Evolutionary conservation across 106 monocot species (phyloP).

Genomic region (Allium fistulosum): DNA sequence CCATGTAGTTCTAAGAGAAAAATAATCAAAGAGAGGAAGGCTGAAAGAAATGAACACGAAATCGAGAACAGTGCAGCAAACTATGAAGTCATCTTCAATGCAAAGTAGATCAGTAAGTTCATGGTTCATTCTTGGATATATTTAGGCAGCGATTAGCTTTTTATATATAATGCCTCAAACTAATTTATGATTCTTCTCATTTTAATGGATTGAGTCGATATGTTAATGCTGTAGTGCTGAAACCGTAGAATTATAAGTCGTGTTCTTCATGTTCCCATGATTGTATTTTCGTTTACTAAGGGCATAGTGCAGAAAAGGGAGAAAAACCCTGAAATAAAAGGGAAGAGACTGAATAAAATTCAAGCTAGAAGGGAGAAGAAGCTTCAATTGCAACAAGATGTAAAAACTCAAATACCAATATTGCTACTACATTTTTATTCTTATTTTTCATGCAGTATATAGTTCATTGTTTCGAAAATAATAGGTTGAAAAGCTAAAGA

Average conservation of each 20-base stretch:
- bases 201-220: neutral
- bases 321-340: conserved; percentile 37
- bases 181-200: conserved; percentile 14
- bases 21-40: neutral
- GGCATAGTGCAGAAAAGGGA: conserved; percentile 42
- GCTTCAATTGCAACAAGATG: conserved; percentile 81
- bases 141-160: neutral
- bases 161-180: neutral
- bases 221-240: too few relatives aligned
- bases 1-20: too few relatives aligned
- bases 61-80: conserved; percentile 18
- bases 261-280: conserved; percentile 1
- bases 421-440: neutral
- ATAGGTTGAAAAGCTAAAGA: conserved; percentile 86
- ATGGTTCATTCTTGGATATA: conserved; percentile 7
- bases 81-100: conserved; percentile 29
- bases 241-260: neutral
- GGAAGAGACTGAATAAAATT: conserved; percentile 14
- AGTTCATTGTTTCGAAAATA: neutral
- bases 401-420: neutral
- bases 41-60: conserved; percentile 12
- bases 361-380: conserved; percentile 66
- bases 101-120: conserved; percentile 37
- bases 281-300: neutral
- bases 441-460: neutral